A percentile compares a stretch with the other conserved stretches of the same genome.
These are phyloP conservation scores for Flaveria brownii DNA, from an alignment of 129 eudicot species.

Conservation along the genomic window DNA sequence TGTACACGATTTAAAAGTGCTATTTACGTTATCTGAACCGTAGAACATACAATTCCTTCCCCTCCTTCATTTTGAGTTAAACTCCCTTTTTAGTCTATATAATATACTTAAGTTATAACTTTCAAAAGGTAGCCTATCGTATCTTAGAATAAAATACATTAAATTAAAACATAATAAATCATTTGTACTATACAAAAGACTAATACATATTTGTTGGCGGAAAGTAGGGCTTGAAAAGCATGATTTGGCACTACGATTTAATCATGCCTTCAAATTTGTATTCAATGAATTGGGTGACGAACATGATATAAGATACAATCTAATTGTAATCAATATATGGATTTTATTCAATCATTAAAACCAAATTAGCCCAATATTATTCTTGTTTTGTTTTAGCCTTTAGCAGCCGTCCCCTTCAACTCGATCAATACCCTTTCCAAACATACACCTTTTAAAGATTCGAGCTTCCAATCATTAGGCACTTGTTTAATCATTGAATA, in stretches of 20 bases:
- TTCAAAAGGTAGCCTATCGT: too few species aligned
- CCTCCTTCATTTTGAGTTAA: too few species aligned
- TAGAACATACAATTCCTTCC: too few species aligned
- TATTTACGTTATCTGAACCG: too few species aligned
- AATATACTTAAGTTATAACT: too few species aligned
- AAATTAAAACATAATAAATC: too few species aligned
- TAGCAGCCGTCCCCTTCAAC: neutral
- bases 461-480: slow-evolving; percentile 1
- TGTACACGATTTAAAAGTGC: too few species aligned
- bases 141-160: too few species aligned
- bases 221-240: too few species aligned
- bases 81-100: too few species aligned
- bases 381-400: neutral
- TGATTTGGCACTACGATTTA: neutral
- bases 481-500: neutral
- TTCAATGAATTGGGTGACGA: neutral
- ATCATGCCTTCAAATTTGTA: neutral
- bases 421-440: neutral
- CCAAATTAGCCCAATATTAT: neutral
- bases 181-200: too few species aligned
- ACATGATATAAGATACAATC: neutral
- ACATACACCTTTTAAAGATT: slow-evolving; percentile 5
- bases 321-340: neutral
- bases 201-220: too few species aligned
- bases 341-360: neutral